phyloP scores from a whole-genome alignment of 2,329 filamentous ascomycete species.

The Podosphaera leucotricha region DNA sequence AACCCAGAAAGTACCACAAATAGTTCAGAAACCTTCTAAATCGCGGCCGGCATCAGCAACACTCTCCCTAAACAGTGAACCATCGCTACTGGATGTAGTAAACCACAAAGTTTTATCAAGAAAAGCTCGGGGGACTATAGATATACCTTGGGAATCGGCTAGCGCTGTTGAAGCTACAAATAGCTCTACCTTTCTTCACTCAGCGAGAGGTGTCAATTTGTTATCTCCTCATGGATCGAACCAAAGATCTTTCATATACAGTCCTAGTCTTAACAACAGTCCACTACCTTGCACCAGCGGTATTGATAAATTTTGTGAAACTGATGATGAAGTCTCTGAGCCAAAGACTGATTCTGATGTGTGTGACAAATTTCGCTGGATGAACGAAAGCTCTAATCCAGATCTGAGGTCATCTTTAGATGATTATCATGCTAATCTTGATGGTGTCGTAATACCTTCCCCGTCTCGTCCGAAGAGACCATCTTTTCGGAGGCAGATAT shows the following conservation, averaged over 20 bases:
- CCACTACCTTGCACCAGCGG: neutral
- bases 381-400: constrained; percentile 48
- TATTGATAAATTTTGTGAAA: neutral
- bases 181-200: neutral
- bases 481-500: constrained; percentile 48
- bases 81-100: neutral
- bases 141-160: neutral
- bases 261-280: neutral
- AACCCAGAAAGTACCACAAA: neutral
- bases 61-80: neutral
- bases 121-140: neutral
- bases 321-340: neutral
- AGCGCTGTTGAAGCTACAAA: neutral
- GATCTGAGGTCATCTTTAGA: constrained; percentile 43
- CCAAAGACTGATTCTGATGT: constrained; percentile 14
- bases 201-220: neutral
- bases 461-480: constrained; percentile 25
- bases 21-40: no score
- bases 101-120: neutral
- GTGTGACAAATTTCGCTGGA: constrained; percentile 47
- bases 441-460: constrained; percentile 24
- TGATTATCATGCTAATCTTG: constrained; percentile 43
- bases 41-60: neutral
- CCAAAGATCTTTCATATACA: neutral
- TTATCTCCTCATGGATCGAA: neutral